Base-by-base conservation (phyloP, 768 basidiomycete genomes). In the Exsudoporus frostii region DNA sequence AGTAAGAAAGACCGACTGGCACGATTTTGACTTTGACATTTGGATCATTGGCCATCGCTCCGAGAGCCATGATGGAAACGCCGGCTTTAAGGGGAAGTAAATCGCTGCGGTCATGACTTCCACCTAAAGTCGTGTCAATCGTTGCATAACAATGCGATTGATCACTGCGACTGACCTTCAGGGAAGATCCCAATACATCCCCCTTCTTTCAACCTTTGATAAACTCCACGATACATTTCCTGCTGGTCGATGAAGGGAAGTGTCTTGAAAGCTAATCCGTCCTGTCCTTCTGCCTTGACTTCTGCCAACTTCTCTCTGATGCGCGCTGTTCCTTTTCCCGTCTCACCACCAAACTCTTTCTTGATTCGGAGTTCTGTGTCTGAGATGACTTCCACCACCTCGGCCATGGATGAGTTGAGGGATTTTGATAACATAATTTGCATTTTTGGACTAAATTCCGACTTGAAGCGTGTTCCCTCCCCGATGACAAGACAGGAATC, bases 141-240 rank as follows among this genome's bases (percentile, higher is more conserved):
- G n/a, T 44, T 42, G 19, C 30, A 29, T 14, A 13, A 29, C 9
- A 14, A 38, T 39, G 15, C 8, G 24, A 55, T 24, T n/a, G 11
- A 51, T 42, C 7, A 43, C 37, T n/a, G 25, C 8, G 14, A 54
- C 70, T 52, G 59, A 92, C 95, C 96, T 86, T 98, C 97, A 36
- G 97, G 97, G 66, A 98, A 98, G 58, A 99, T 98, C 42, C 97
- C 95, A 56, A 99, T 95, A 58, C 86, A 85, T 14, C 92, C 92
- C 9, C 92, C 92, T 51, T 88, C 82, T 51, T 83, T 90, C 51
- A 98, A 74, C 51, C 83, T 81, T 65, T 92, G 79, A 70, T 97
- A 99, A 5, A 98, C 97, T 54, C 91, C 79, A 17, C 86, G 83
- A 71, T 98, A 99, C 86, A 97, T 98, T 48, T 91, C 84, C 56